These are phyloP conservation scores for Plenodomus biglobosus DNA, from an alignment of 2,329 filamentous ascomycete species.

Conservation along the genomic window DNA sequence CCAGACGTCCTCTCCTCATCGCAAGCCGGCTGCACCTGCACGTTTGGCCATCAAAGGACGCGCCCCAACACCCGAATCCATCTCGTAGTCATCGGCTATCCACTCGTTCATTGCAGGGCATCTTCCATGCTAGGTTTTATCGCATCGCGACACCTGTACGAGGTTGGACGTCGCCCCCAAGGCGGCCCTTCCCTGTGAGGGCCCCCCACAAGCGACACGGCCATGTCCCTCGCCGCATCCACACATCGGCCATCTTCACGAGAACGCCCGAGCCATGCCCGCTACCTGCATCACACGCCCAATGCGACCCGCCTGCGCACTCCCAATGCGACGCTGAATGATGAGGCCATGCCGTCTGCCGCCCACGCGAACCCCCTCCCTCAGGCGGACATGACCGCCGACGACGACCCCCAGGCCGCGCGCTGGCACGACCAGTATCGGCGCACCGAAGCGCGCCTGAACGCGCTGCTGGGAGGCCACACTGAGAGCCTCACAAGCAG, in stretches of 20 bases:
- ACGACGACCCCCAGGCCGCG: conserved; percentile 51
- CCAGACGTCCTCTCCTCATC: conserved; percentile 20
- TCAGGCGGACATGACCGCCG: conserved; percentile 46
- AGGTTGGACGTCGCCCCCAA: conserved; percentile 45
- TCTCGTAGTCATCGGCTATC: conserved; percentile 36
- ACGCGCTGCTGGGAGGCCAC: conserved; percentile 66
- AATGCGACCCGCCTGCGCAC: conserved; percentile 46
- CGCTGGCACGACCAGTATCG: conserved; percentile 78
- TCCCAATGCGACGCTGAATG: conserved; percentile 47
- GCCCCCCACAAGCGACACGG: conserved; percentile 36
- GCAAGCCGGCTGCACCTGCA: conserved; percentile 27
- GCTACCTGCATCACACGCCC: conserved; percentile 37
- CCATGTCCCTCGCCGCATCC: conserved; percentile 43
- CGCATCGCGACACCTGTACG: conserved; percentile 45
- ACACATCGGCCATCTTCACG: conserved; percentile 45
- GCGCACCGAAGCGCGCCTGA: conserved; percentile 74
- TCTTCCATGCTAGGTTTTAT: conserved; percentile 45
- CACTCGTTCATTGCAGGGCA: conserved; percentile 33
- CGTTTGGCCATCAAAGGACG: conserved; percentile 41
- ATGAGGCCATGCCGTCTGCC: conserved; percentile 47
- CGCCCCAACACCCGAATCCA: conserved; percentile 35
- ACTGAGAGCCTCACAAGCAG: conserved; percentile 26
- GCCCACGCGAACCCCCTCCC: conserved; percentile 42
- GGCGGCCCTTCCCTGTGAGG: conserved; percentile 44
- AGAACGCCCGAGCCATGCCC: conserved; percentile 48